phyloP scores from a whole-genome alignment of 805 yeast genomes.

The Wickerhamiella nectarea region DNA sequence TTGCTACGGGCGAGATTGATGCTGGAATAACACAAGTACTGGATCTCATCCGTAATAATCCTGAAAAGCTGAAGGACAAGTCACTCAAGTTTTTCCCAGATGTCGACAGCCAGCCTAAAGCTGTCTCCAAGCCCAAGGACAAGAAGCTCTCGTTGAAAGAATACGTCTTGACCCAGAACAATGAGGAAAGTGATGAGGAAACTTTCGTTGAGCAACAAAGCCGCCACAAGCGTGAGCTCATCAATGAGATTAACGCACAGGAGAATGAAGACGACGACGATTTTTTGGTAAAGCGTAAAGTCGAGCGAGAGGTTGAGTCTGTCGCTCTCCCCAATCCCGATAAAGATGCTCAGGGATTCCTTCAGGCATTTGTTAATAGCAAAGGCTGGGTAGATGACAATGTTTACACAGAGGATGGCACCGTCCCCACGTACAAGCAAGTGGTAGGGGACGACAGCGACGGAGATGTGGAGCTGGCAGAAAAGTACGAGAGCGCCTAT shows the following conservation, averaged over 20 bases:
- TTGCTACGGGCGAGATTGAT: conserved; percentile 77
- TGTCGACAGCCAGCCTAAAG: conserved; percentile 31
- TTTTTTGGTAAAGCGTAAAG: conserved; percentile 51
- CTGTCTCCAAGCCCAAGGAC: conserved; percentile 19
- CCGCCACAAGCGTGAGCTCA: conserved; percentile 64
- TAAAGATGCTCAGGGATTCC: conserved; percentile 49
- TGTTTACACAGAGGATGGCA: conserved; percentile 35
- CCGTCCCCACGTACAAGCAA: conserved; percentile 24
- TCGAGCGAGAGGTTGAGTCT: conserved; percentile 24
- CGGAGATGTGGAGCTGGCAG: conserved; percentile 74
- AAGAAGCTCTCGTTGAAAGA: conserved; percentile 85
- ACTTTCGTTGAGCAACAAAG: conserved; percentile 53
- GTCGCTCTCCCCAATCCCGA: conserved; percentile 51
- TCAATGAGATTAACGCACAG: conserved; percentile 42
- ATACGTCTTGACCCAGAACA: conserved; percentile 58
- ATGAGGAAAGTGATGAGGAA: conserved; percentile 34
- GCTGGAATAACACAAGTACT: conserved; percentile 61
- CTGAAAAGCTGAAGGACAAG: conserved; percentile 48
- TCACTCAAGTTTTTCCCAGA: conserved; percentile 61
- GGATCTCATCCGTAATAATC: conserved; percentile 56
- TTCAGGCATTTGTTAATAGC: conserved; percentile 54
- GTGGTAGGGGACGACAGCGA: conserved; percentile 33
- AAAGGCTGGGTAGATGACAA: conserved; percentile 81
- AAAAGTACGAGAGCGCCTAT: conserved; percentile 79
- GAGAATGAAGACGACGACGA: conserved; percentile 32